phyloP scores from a whole-genome alignment of 2,329 filamentous ascomycete genomes.

The Colletotrichum lentis region DNA sequence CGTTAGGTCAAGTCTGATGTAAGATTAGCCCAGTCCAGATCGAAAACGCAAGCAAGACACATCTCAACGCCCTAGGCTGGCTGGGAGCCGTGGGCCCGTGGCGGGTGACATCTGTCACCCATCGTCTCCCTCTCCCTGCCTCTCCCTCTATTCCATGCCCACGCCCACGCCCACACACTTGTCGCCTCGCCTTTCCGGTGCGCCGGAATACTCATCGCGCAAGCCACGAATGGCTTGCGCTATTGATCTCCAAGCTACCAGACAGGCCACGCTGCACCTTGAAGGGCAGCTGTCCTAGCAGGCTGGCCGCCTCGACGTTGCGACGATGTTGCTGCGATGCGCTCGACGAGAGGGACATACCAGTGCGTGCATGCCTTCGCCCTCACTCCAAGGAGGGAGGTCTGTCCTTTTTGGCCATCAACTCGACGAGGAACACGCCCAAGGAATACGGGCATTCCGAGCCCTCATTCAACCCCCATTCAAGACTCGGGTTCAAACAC shows the following conservation, averaged over 20 bases:
- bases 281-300: too few species aligned
- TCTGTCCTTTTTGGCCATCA: not conserved
- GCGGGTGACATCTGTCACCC: not conserved
- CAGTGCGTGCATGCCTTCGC: too few species aligned
- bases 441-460: not conserved
- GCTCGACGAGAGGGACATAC: too few species aligned
- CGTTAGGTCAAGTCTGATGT: not conserved
- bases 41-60: slow-evolving; percentile 26
- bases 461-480: not conserved
- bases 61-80: slow-evolving; percentile 17
- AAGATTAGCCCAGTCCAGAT: not conserved
- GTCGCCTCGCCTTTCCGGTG: not conserved
- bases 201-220: not conserved
- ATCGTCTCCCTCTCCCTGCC: not conserved
- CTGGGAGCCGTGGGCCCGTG: not conserved
- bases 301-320: too few species aligned
- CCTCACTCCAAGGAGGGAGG: not conserved
- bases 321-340: not conserved
- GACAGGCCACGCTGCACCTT: not conserved
- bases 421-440: too few species aligned
- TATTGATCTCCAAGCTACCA: not conserved
- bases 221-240: not conserved
- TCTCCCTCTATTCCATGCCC: too few species aligned
- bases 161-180: not conserved
- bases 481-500: not conserved